Evolutionary conservation across 2,329 filamentous ascomycete genomes (phyloP).

Genomic region (Ceratocystis eucalypticola): DNA sequence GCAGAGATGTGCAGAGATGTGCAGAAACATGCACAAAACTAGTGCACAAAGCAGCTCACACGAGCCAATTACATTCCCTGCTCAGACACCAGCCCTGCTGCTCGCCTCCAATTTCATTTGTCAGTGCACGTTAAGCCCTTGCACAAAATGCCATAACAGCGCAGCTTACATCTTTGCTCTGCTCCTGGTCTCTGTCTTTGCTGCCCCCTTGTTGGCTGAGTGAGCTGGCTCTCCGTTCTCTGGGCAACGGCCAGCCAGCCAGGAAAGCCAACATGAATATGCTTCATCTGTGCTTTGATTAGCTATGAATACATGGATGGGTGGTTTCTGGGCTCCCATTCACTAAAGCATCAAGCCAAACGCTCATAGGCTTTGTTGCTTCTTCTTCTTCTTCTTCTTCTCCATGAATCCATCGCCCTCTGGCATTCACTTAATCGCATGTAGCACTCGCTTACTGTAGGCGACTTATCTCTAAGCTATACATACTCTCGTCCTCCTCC

Average conservation of each 20-base stretch:
- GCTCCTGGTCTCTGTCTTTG: no score
- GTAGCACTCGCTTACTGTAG: conserved; percentile 1
- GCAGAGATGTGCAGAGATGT: not conserved
- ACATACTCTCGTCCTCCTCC: not conserved
- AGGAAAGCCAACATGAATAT: not conserved
- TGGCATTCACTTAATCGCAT: not conserved
- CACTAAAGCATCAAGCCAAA: no score
- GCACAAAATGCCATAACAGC: not conserved
- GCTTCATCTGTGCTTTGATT: not conserved
- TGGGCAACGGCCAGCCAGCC: not conserved
- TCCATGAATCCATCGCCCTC: not conserved
- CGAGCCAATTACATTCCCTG: not conserved
- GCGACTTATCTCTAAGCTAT: not conserved
- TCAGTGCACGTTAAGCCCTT: no score
- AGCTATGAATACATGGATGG: no score
- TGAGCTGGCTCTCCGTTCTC: no score
- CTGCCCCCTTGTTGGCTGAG: no score
- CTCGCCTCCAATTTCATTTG: no score
- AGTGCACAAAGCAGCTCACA: not conserved
- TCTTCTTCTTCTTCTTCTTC: not conserved
- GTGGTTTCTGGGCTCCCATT: no score
- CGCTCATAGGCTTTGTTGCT: not conserved
- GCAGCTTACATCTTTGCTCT: not conserved
- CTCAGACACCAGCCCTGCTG: not conserved
- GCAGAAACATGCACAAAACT: not conserved